These are phyloP conservation scores for Neurospora sp. DNA, from an alignment of 495 filamentous ascomycete genomes.

Conservation along the genomic window DNA sequence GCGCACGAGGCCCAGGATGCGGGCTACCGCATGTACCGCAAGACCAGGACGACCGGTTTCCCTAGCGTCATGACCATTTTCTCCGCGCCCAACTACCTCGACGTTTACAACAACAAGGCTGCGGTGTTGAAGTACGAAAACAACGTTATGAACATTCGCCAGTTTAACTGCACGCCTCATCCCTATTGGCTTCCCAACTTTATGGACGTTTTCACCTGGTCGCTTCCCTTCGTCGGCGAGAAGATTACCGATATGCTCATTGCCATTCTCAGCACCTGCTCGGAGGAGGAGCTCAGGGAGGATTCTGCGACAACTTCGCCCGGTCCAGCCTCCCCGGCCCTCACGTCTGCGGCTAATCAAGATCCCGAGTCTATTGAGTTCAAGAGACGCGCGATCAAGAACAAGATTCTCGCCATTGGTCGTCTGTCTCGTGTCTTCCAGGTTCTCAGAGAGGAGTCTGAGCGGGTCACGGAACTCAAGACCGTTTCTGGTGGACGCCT, in stretches of 20 bases:
- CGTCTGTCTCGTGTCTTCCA: conserved; percentile 97
- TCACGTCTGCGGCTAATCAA: conserved; percentile 31
- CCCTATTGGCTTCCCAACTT: conserved; percentile 99
- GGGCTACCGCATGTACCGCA: conserved; percentile 97
- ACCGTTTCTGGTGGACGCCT: conserved; percentile 88
- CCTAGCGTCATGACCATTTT: conserved; percentile 99
- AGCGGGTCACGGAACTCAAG: conserved; percentile 94
- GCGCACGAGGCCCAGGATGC: conserved; percentile 99
- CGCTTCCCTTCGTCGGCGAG: conserved; percentile 94
- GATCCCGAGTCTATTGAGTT: conserved; percentile 81
- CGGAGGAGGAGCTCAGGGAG: conserved; percentile 87
- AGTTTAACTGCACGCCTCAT: conserved; percentile 99
- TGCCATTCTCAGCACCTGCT: conserved; percentile 94
- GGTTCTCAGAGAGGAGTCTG: conserved; percentile 92
- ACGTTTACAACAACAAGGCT: conserved; percentile 99
- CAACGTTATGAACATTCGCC: conserved; percentile 99
- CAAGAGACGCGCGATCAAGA: conserved; percentile 94
- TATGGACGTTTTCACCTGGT: conserved; percentile 99
- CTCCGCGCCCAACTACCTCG: conserved; percentile 95
- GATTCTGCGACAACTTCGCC: conserved; percentile 49
- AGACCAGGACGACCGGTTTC: conserved; percentile 95
- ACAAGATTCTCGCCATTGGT: conserved; percentile 97
- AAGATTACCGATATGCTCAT: conserved; percentile 99
- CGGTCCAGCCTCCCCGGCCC: conserved; percentile 60
- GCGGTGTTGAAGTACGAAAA: conserved; percentile 98